Evolutionary conservation across 2,329 filamentous ascomycete species (phyloP).

Genomic region (Colletotrichum echinochloae): DNA sequence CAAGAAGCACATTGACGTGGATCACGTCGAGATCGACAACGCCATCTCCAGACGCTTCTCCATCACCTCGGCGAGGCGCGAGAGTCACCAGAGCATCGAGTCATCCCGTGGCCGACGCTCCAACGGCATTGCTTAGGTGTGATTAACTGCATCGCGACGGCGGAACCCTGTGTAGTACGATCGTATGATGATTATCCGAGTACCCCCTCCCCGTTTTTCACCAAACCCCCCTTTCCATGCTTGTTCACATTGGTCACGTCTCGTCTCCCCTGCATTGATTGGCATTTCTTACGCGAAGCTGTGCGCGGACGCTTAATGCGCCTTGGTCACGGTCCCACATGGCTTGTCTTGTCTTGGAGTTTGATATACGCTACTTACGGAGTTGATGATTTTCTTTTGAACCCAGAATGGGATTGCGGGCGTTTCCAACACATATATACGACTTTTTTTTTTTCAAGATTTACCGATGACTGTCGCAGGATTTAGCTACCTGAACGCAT

Average conservation of each 20-base stretch:
- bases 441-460: slow-evolving; percentile 6
- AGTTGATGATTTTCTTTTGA: background rate
- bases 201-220: too few relatives aligned
- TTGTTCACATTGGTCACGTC: background rate
- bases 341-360: background rate
- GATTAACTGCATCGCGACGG: background rate
- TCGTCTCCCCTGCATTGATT: slow-evolving; percentile 17
- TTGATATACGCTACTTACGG: background rate
- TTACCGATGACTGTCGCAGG: slow-evolving; percentile 1
- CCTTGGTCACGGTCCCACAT: background rate
- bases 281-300: slow-evolving; percentile 7
- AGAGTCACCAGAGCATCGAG: slow-evolving; percentile 24
- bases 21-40: slow-evolving; percentile 41
- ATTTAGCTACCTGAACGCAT: background rate
- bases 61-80: slow-evolving; percentile 24
- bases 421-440: slow-evolving; percentile 10
- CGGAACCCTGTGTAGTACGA: background rate
- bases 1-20: slow-evolving; percentile 42
- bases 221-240: too few relatives aligned
- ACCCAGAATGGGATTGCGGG: slow-evolving; percentile 12
- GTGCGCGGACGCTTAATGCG: slow-evolving; percentile 6
- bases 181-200: background rate
- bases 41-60: slow-evolving; percentile 26
- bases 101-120: slow-evolving; percentile 20
- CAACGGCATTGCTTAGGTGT: slow-evolving; percentile 6